Evolutionary conservation across 345 rosid genomes (phyloP), one percentile per base, ranked within the genome.

Genomic region (Heritiera fomes): DNA sequence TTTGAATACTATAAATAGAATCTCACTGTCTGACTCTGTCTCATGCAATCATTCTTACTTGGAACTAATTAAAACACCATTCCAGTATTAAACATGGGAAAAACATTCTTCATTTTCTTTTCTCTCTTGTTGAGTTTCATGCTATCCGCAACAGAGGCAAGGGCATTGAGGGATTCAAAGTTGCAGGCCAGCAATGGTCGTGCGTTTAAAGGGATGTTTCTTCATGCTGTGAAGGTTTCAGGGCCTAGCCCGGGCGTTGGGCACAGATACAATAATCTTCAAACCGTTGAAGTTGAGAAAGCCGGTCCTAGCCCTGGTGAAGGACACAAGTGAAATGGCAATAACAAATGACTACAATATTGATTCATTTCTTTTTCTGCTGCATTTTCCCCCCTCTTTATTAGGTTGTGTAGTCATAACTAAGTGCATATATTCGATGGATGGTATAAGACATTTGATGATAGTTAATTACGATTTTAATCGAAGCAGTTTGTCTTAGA

Each of bases 241-340:
- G 90, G 90, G 47, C 87, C 89, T 28, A 88, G 86, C 41, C 84
- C 87, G 1, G 87, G 88, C 0, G 58, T 84, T 3, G 87, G 87
- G 12, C 86, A 85, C 60, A 30, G 38, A 12, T 73, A 79, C 56
- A 14, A 69, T 2, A 61, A 67, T 56, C 9, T 75, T 43, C 63
- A 59, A 41, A 28, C 15, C 32, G 0, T 77, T 0, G 75, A 47
- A 55, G 17, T 34, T 18, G 76, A 79, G 63, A 4, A 80, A n/a
- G 82, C 90, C 8, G 90, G 91, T 7, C 90, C 90, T 6, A 85
- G 86, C 78, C 84, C 89, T 7, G 89, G 91, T 2, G 76, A 64
- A 11, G 88, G 89, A 32, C 90, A 88, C 10, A 5, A 74, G 41
- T 60, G 12, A 17, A 45, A 50, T 23, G 82, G 73, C 17, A 75